Evolutionary conservation across 2,329 filamentous ascomycete genomes (phyloP), one percentile per base, ranked within the genome.

Genomic region (Calonectria crousiana): DNA sequence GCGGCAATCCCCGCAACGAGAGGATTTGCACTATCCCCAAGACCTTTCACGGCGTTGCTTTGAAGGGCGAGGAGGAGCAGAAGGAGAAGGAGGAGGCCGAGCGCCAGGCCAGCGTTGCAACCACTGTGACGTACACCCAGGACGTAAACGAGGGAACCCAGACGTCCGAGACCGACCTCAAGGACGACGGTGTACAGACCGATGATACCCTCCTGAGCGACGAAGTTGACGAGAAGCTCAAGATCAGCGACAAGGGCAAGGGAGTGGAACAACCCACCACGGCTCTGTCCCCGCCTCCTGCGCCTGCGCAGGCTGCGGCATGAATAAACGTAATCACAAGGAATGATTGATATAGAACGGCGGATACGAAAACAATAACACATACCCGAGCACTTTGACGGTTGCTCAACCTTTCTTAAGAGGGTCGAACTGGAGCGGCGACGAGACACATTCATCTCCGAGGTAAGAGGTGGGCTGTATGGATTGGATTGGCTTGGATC

Each of bases 11-110:
- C 71, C 85, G 89, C 71, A 80, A 82, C 18, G 88, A 89, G 79
- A 83, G 84, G 53, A 84, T 92, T 41, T 90, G 89, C 80, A 89
- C 87, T 9, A 82, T 92, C 13, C 86, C 87, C 28, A 88, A 85
- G 81, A 84, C 83, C 6, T 88, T 77, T 49, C 30, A 51, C 18
- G 69, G 66, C 0, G 20, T 72, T 4, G 41, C 64, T 3, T 72
- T 77, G 20, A 73, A 75, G 23, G 74, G 74, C 28, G 73, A 72
- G 36, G 56, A 67, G 36, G 52, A 60, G 10, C 58, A 69, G 3
- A 72, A 64, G 9, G 60, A 69, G 3, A 72, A 64, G 9, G 60
- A 62, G 11, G 51, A 68, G 5, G 32, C 32, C 32, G 76, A 67
- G 9, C 8, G 8, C 32, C 32, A 47, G 51, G 65, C 69, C 26